Base-by-base conservation (phyloP, 352 stramenopile species). In the Phytophthora aleatoria region DNA sequence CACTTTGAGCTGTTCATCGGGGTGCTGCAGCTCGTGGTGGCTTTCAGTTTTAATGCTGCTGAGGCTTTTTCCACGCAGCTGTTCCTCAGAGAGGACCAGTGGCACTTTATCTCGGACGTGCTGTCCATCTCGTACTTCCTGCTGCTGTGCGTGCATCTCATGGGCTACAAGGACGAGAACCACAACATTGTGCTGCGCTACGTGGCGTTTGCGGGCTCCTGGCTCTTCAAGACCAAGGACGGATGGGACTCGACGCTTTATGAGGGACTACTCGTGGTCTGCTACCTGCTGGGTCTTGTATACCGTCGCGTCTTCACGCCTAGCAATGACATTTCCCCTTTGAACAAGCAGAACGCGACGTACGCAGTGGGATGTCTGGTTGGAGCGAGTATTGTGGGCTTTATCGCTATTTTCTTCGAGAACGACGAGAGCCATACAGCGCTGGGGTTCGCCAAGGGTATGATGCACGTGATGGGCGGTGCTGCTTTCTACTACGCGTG, bases 1-100 rank as follows among this genome's bases (percentile, higher is more conserved):
- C 89, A 96, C 71, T 96, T 96, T 60, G 89, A 96, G 82, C 74
- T 96, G 59, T 96, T 95, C 57, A 69, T 96, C n/a, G 89, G 89
- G 52, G 58, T 92, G 48, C 81, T 95, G 64, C 87, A 96, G 60
- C 73, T 96, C 24, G 39, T 72, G n/a, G 86, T 93, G 41, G 66
- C 85, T 27, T 92, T 95, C 61, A 83, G 81, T 50, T 95, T 94
- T 75, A 96, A 95, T 69, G 76, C 81, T 10, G 84, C 85, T 35
- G 85, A 94, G 65, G 82, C 83, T 13, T 83, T 92, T 59, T 69
- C 85, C 38, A 56, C 73, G 50, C 61, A 76, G 43, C 61, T 94
- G 27, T 95, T 95, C 60, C 71, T 95, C 13, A 66, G 73, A 38
- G 76, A 89, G 56, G 63, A 81, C 20, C 73, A 96, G 61, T 96